Base-by-base conservation (phyloP, 1,139 yeast genomes). In the Geotrichum siamense region DNA sequence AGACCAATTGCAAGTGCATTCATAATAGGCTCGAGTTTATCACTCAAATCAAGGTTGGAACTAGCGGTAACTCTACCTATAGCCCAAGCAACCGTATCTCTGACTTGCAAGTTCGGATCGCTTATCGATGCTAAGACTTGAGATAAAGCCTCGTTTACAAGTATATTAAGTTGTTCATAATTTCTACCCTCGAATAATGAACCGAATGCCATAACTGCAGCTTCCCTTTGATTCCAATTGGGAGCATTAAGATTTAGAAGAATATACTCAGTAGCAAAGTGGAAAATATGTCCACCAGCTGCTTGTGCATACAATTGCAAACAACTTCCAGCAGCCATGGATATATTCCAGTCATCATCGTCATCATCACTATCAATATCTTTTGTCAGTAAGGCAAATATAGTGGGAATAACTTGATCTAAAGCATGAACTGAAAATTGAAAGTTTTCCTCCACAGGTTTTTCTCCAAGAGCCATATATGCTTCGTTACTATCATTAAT, bases 241-340 rank as follows among this genome's bases (percentile, higher is more conserved):
- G 63, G 57, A 25, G 74, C 66, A 8, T 65, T 64, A 45, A 91
- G 74, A 59, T 85, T 83, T 36, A 75, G 72, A 53, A 82, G 89
- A 29, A 91, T 96, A 68, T 87, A 91, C 46, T 73, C 74, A 51
- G 91, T 69, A 3, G 94, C 85, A 38, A 94, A 91, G 51, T 79
- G 82, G 36, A 89, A 87, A 41, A 91, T 87, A 54, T 79, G 79
- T 59, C 82, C 79, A 13, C 91, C 93, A 41, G 94, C 83, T 58
- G 83, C 78, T 63, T 84, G 94, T 3, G 98, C 96, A 67, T 85
- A 89, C 51, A 91, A 71, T 67, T 86, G 96, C 59, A 91, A 71
- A 67, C 97, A 93, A 12, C 97, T 91, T 57, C 96, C 98, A 2
- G 98, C 96, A 42, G 98, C 96, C 98, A 91, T 91, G 6, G 96